Conservation (phyloP, 2,329 filamentous ascomycete species). For the Chrysoporthe puriensis region DNA sequence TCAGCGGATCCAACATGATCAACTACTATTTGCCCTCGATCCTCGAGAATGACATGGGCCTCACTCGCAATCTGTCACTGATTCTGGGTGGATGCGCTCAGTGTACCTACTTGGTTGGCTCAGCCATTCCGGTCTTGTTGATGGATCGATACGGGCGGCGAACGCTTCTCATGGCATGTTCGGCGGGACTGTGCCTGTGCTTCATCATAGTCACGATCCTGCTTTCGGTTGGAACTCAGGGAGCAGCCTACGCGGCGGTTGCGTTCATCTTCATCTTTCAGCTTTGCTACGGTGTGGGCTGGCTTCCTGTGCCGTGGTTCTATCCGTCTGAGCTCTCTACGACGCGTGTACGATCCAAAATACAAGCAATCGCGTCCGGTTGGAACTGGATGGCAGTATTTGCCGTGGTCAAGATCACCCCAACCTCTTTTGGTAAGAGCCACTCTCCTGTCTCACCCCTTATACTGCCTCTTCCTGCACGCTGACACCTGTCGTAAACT, state of each 20-base stretch:
- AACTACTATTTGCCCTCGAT: slow-evolving; percentile 44
- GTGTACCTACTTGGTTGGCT: slow-evolving; percentile 45
- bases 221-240: slow-evolving; percentile 38
- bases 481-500: neutral
- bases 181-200: slow-evolving; percentile 47
- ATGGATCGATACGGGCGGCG: slow-evolving; percentile 48
- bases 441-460: neutral
- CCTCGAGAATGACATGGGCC: slow-evolving; percentile 42
- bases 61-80: slow-evolving; percentile 52
- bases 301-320: slow-evolving; percentile 48
- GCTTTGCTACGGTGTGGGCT: slow-evolving; percentile 45
- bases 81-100: slow-evolving; percentile 53
- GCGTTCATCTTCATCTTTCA: slow-evolving; percentile 51
- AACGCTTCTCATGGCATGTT: slow-evolving; percentile 44
- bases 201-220: slow-evolving; percentile 46
- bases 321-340: slow-evolving; percentile 47
- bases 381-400: slow-evolving; percentile 34
- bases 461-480: neutral
- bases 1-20: slow-evolving; percentile 35
- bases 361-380: slow-evolving; percentile 43
- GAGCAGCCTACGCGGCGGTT: slow-evolving; percentile 44
- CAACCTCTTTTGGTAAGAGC: slow-evolving; percentile 30
- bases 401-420: slow-evolving; percentile 29
- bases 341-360: slow-evolving; percentile 44
- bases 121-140: slow-evolving; percentile 44